These are phyloP conservation scores for Cystobasidium pallidum DNA, from an alignment of 1,284 basidiomycete genomes.

Conservation along the genomic window DNA sequence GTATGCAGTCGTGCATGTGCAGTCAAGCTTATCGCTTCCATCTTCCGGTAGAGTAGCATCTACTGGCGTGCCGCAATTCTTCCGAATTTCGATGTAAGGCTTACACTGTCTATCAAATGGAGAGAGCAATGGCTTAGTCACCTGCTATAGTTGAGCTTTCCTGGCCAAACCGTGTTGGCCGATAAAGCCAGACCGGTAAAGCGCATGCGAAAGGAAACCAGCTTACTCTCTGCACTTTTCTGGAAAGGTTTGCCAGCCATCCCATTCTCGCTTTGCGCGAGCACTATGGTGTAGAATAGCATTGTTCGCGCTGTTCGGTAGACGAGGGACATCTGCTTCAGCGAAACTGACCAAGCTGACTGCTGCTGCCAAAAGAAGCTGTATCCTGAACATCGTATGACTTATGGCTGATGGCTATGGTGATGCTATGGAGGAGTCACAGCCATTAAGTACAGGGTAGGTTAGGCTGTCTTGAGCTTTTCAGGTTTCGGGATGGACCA, in stretches of 20 bases:
- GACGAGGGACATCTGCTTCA: background rate
- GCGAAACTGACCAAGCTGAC: background rate
- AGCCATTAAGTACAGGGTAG: background rate
- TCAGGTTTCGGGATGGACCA: background rate
- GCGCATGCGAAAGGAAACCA: background rate
- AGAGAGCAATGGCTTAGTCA: background rate
- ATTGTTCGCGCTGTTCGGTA: background rate
- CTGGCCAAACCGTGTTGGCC: too few species aligned
- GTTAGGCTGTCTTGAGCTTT: background rate
- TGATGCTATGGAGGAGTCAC: background rate
- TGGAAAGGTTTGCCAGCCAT: background rate
- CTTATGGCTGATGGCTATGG: background rate
- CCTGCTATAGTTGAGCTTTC: background rate
- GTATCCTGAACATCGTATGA: background rate
- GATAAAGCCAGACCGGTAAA: background rate
- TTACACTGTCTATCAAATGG: background rate
- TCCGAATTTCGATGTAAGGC: background rate
- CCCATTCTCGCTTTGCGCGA: background rate
- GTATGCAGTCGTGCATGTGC: background rate
- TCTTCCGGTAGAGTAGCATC: background rate
- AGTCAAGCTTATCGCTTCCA: background rate
- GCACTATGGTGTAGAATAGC: background rate
- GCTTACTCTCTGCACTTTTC: background rate
- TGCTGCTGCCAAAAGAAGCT: background rate
- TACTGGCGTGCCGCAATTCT: background rate